phyloP scores from a whole-genome alignment of 2,329 filamentous ascomycete genomes.

The Diaporthe batatas region DNA sequence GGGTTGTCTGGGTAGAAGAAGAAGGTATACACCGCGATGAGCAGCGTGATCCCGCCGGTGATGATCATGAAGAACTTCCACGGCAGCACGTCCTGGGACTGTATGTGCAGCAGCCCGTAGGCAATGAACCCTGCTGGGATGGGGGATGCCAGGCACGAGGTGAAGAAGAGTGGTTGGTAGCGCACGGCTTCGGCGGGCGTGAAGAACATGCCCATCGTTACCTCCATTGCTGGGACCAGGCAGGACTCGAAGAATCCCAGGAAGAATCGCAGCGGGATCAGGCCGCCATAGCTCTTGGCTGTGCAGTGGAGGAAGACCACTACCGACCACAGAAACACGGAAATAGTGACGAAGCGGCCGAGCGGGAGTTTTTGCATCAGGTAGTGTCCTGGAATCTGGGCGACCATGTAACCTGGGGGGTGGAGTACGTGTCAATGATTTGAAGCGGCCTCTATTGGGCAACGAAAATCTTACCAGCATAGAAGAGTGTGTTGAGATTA shows the following conservation, averaged over 20 bases:
- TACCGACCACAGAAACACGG: conserved; percentile 53
- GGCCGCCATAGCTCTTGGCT: conserved; percentile 52
- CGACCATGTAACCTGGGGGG: conserved; percentile 52
- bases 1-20: conserved; percentile 49
- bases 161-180: conserved; percentile 53
- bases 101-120: conserved; percentile 56
- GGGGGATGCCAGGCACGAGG: conserved; percentile 51
- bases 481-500: conserved; percentile 58
- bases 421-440: neutral
- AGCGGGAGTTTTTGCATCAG: conserved; percentile 56
- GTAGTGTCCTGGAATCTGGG: conserved; percentile 56
- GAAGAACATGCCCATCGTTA: conserved; percentile 58
- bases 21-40: conserved; percentile 52
- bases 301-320: conserved; percentile 56
- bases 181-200: conserved; percentile 52
- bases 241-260: conserved; percentile 54
- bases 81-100: conserved; percentile 48
- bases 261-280: conserved; percentile 53
- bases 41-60: conserved; percentile 52
- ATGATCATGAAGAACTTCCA: conserved; percentile 58
- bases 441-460: too few relatives aligned
- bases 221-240: conserved; percentile 56
- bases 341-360: conserved; percentile 52
- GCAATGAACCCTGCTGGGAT: conserved; percentile 55
- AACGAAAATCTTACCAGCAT: conserved; percentile 51